Conservation (phyloP, 192 early-diverging fungal genomes). For the Chytriomyces hyalinus region DNA sequence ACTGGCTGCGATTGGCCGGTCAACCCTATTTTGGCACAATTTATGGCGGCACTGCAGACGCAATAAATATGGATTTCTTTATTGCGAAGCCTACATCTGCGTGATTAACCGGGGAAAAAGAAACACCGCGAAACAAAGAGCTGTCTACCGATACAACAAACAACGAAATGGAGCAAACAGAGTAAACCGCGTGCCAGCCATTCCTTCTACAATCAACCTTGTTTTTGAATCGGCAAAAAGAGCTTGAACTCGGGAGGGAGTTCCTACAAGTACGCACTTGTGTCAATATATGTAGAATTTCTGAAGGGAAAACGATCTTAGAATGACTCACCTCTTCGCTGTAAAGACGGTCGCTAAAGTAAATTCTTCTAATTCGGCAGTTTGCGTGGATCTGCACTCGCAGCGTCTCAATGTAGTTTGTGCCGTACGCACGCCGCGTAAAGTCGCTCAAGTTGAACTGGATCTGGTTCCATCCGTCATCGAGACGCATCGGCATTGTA, state of each 20-base stretch:
- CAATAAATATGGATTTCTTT: too few relatives aligned
- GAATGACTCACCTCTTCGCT: slow-evolving; percentile 69
- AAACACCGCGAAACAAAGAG: too few relatives aligned
- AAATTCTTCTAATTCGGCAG: slow-evolving; percentile 83
- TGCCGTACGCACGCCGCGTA: slow-evolving; percentile 86
- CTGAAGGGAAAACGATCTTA: neutral
- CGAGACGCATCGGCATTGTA: slow-evolving; percentile 91
- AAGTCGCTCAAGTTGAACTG: slow-evolving; percentile 88
- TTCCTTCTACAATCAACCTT: slow-evolving; percentile 40
- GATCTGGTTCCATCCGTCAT: slow-evolving; percentile 96
- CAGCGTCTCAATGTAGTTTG: slow-evolving; percentile 83
- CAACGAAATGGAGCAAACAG: too few relatives aligned
- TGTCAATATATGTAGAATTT: neutral
- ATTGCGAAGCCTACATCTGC: too few relatives aligned
- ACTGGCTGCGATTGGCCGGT: too few relatives aligned
- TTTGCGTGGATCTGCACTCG: slow-evolving; percentile 92
- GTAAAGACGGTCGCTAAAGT: slow-evolving; percentile 90
- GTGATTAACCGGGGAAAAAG: too few relatives aligned
- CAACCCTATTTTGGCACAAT: too few relatives aligned
- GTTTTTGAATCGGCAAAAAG: slow-evolving; percentile 77
- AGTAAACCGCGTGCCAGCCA: too few relatives aligned
- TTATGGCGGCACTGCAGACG: too few relatives aligned
- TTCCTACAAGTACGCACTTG: slow-evolving; percentile 45
- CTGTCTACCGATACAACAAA: too few relatives aligned
- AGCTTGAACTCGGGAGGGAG: slow-evolving; percentile 91